phyloP scores from a whole-genome alignment of 768 basidiomycete species.

The Glaciozyma martinii region DNA sequence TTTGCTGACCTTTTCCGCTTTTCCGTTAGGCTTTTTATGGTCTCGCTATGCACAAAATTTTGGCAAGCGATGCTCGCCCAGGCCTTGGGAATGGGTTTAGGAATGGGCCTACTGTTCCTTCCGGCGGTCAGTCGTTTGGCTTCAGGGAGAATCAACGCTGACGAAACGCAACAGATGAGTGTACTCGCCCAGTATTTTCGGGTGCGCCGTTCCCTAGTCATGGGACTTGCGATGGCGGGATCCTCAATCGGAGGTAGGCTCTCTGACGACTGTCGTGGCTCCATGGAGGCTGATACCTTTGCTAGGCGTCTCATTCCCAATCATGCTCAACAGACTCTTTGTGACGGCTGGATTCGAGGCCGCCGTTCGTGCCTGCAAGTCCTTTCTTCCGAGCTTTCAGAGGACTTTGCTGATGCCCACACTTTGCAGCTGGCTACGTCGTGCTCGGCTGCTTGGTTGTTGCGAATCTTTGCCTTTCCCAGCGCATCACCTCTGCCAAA shows the following conservation, averaged over 20 bases:
- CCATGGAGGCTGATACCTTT: no score
- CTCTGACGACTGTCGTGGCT: no score
- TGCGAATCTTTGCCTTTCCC: no score
- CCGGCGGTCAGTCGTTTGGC: constrained; percentile 41
- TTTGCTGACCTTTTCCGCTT: no score
- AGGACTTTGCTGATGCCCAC: no score
- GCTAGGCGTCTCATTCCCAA: constrained; percentile 44
- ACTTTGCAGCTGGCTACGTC: no score
- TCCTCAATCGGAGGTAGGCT: constrained; percentile 49
- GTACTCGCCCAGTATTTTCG: constrained; percentile 59
- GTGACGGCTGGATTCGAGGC: constrained; percentile 32
- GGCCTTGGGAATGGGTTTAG: constrained; percentile 48
- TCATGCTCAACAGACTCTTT: constrained; percentile 50
- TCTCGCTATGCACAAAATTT: constrained; percentile 14
- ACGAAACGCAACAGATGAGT: constrained; percentile 40
- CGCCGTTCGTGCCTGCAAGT: constrained; percentile 36
- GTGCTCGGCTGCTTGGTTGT: no score
- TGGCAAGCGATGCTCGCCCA: constrained; percentile 48
- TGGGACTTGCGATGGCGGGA: constrained; percentile 64
- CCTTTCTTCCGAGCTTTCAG: no score
- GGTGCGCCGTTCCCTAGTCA: constrained; percentile 59
- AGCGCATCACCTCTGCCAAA: no score
- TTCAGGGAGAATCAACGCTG: no score
- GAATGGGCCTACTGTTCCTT: constrained; percentile 47
- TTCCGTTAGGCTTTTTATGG: constrained; percentile 22